Evolutionary conservation across 352 stramenopile genomes (phyloP).

Genomic region (Stephanocyclus meneghinianus): DNA sequence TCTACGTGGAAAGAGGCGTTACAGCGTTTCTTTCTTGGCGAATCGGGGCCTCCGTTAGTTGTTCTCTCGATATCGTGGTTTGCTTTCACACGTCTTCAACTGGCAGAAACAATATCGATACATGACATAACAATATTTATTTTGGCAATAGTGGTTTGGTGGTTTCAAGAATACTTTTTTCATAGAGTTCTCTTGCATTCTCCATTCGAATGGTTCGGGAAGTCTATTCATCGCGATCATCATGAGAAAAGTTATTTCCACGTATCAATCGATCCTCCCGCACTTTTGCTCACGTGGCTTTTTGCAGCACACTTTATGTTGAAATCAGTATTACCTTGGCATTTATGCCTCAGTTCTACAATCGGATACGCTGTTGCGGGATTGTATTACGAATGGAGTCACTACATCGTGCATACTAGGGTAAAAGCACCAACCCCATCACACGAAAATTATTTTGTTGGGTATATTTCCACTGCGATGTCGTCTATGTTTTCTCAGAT

Average conservation of each 20-base stretch:
- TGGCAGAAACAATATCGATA: conserved; percentile 23
- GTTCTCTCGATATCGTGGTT: conserved; percentile 36
- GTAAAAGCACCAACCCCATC: conserved; percentile 37
- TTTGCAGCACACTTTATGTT: conserved; percentile 49
- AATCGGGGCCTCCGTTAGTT: conserved; percentile 40
- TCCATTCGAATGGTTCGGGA: conserved; percentile 66
- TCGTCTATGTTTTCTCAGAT: conserved; percentile 44
- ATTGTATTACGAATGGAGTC: conserved; percentile 71
- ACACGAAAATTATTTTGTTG: conserved; percentile 8
- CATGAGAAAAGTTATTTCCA: conserved; percentile 67
- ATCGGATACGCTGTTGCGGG: conserved; percentile 62
- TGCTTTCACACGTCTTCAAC: conserved; percentile 25
- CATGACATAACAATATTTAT: conserved; percentile 44
- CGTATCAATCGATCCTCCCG: conserved; percentile 66
- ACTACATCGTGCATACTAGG: conserved; percentile 75
- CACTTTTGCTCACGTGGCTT: conserved; percentile 61
- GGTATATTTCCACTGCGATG: conserved; percentile 14
- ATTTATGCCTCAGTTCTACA: conserved; percentile 54
- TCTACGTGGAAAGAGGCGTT: conserved; percentile 42
- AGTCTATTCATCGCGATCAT: conserved; percentile 64
- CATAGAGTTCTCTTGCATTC: conserved; percentile 64
- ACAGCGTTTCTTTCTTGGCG: conserved; percentile 41
- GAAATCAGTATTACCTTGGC: conserved; percentile 46
- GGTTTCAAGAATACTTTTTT: conserved; percentile 71
- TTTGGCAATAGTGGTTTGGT: conserved; percentile 59